phyloP scores from a whole-genome alignment of 2,329 filamentous ascomycete genomes.

The Chaetothyriales sp. region DNA sequence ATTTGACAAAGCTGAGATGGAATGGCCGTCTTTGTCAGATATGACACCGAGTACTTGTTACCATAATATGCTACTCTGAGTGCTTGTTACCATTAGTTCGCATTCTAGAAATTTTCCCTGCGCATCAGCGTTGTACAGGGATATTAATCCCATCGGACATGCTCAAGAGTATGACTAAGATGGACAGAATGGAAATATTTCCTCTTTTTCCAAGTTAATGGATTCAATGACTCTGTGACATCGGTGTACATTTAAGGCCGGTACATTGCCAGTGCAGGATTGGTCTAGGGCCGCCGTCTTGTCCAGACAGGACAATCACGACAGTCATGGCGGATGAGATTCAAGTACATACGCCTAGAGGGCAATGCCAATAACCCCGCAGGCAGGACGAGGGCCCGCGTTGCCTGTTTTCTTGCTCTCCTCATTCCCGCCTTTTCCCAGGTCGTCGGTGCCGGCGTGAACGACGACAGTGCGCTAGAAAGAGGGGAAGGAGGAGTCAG shows the following conservation, averaged over 20 bases:
- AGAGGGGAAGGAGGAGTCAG: too few species aligned
- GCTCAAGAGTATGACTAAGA: not conserved
- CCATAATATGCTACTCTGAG: too few species aligned
- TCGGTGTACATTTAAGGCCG: not conserved
- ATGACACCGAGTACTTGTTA: not conserved
- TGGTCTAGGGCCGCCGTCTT: not conserved
- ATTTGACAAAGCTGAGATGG: not conserved
- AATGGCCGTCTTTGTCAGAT: not conserved
- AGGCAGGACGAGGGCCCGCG: conserved; percentile 82
- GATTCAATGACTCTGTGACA: not conserved
- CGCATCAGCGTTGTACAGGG: too few species aligned
- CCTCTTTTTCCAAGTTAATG: not conserved
- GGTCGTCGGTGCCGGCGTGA: conserved; percentile 90
- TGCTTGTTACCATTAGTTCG: too few species aligned
- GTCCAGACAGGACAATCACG: not conserved
- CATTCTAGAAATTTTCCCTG: too few species aligned
- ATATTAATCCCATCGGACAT: not conserved
- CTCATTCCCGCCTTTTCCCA: conserved; percentile 79
- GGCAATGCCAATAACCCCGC: conserved; percentile 87
- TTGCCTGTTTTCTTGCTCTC: conserved; percentile 98
- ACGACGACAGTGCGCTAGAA: conserved; percentile 78
- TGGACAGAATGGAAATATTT: not conserved
- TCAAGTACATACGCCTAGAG: not conserved
- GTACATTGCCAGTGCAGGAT: not conserved
- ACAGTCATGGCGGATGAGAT: not conserved